phyloP scores from a whole-genome alignment of 805 yeast genomes.

The Phaffomyces thermotolerans region DNA sequence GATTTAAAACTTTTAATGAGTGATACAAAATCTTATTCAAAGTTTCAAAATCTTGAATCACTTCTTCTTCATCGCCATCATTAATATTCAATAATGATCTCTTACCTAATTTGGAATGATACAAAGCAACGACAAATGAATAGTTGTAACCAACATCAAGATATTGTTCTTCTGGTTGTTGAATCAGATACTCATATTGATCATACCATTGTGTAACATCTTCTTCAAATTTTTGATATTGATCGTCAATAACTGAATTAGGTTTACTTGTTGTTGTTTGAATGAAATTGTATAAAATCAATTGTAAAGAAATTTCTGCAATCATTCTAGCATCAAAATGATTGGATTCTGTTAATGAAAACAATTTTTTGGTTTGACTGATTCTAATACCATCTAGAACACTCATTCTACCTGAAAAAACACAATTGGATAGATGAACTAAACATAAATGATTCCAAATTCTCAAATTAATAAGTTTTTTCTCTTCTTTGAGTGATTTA shows the following conservation, averaged over 20 bases:
- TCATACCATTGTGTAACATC: constrained; percentile 56
- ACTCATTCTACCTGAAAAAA: constrained; percentile 59
- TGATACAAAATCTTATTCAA: constrained; percentile 21
- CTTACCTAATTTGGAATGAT: constrained; percentile 28
- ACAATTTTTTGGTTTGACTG: constrained; percentile 49
- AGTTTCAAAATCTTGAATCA: constrained; percentile 15
- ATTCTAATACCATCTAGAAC: constrained; percentile 52
- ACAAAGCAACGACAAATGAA: constrained; percentile 44
- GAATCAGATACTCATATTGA: constrained; percentile 62
- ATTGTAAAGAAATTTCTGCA: constrained; percentile 60
- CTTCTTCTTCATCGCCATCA: constrained; percentile 8
- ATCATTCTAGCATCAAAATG: constrained; percentile 81
- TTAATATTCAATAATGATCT: constrained; percentile 5
- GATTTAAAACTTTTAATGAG: constrained; percentile 20
- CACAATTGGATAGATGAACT: constrained; percentile 60
- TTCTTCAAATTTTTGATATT: constrained; percentile 31
- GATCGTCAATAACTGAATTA: constrained; percentile 4
- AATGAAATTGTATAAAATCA: constrained; percentile 50
- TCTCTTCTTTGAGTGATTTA: constrained; percentile 23
- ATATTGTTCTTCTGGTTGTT: constrained; percentile 67
- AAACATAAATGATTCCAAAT: constrained; percentile 67
- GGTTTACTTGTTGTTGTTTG: constrained; percentile 28
- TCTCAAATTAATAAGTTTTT: constrained; percentile 48
- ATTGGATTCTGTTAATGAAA: constrained; percentile 53
- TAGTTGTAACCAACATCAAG: constrained; percentile 66